Percentiles rank a stretch among this genome's conserved stretches.
Evolutionary conservation across 1,284 basidiomycete genomes (phyloP).

Genomic region (Pascua guehoae): DNA sequence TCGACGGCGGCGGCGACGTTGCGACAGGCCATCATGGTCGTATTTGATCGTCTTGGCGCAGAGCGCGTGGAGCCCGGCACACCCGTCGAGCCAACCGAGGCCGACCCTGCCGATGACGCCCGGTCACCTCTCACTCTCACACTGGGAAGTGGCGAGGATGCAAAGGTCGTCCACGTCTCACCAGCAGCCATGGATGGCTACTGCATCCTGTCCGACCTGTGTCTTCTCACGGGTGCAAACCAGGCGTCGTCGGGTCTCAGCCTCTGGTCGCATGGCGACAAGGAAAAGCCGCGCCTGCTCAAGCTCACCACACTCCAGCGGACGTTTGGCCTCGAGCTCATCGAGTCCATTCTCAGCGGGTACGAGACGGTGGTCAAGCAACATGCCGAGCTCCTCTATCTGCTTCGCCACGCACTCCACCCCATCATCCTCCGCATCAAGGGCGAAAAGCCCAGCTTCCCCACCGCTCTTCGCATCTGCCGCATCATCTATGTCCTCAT

Average conservation of each 20-base stretch:
- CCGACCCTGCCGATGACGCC: conserved; percentile 7
- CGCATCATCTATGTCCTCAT: conserved; percentile 89
- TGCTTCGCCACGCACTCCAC: conserved; percentile 82
- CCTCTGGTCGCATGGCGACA: conserved; percentile 35
- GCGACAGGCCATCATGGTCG: conserved; percentile 94
- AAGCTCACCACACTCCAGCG: conserved; percentile 80
- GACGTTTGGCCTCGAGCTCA: conserved; percentile 90
- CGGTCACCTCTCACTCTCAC: conserved; percentile 15
- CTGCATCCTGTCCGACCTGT: conserved; percentile 82
- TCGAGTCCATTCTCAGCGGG: conserved; percentile 94
- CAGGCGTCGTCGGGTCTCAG: conserved; percentile 20
- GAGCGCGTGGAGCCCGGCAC: conserved; percentile 1
- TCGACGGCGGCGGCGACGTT: conserved; percentile 95
- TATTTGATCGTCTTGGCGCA: conserved; percentile 79
- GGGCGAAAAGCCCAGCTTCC: conserved; percentile 79
- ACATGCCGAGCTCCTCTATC: conserved; percentile 77
- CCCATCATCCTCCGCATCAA: conserved; percentile 81
- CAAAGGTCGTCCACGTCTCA: conserved; percentile 51
- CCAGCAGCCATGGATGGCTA: conserved; percentile 84
- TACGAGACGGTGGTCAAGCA: conserved; percentile 84
- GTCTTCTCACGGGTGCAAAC: conserved; percentile 61
- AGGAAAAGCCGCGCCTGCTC: conserved; percentile 75
- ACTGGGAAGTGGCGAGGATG: conserved; percentile 4
- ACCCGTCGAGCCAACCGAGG: not conserved
- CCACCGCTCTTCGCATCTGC: conserved; percentile 81